phyloP scores from a whole-genome alignment of 306 rosid species.

The Quercus berberidifolia region DNA sequence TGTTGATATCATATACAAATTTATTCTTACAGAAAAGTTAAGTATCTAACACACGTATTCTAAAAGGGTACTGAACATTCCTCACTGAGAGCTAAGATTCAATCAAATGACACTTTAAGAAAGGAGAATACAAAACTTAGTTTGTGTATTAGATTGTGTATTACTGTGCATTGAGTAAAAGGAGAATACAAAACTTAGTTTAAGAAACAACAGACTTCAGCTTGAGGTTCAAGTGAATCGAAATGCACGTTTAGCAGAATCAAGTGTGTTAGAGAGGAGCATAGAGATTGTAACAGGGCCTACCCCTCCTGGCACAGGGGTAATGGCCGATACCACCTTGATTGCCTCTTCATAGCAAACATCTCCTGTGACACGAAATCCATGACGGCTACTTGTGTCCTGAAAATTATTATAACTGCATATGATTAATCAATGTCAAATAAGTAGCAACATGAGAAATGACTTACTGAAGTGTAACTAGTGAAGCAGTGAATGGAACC shows the following conservation, averaged over 20 bases:
- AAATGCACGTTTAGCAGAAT: slow-evolving; percentile 37
- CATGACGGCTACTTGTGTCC: slow-evolving; percentile 19
- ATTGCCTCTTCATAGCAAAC: slow-evolving; percentile 53
- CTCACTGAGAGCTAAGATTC: background rate
- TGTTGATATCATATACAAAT: too few relatives aligned
- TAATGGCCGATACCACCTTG: slow-evolving; percentile 49
- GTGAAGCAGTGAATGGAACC: background rate
- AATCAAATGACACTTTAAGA: background rate
- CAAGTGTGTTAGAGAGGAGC: slow-evolving; percentile 50
- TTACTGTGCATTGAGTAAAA: background rate
- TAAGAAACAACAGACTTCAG: background rate
- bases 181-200: background rate
- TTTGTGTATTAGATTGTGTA: background rate
- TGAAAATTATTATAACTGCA: slow-evolving; percentile 17
- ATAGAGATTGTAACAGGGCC: slow-evolving; percentile 41
- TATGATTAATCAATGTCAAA: background rate
- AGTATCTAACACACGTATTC: too few relatives aligned
- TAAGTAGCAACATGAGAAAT: background rate
- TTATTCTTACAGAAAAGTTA: too few relatives aligned
- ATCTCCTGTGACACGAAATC: slow-evolving; percentile 34
- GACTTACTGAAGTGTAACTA: background rate
- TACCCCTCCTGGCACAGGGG: slow-evolving; percentile 56
- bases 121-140: background rate
- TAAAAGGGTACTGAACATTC: background rate
- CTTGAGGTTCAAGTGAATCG: slow-evolving; percentile 25